phyloP scores from a whole-genome alignment of 805 yeast genomes.

The Candida nanaspora region DNA sequence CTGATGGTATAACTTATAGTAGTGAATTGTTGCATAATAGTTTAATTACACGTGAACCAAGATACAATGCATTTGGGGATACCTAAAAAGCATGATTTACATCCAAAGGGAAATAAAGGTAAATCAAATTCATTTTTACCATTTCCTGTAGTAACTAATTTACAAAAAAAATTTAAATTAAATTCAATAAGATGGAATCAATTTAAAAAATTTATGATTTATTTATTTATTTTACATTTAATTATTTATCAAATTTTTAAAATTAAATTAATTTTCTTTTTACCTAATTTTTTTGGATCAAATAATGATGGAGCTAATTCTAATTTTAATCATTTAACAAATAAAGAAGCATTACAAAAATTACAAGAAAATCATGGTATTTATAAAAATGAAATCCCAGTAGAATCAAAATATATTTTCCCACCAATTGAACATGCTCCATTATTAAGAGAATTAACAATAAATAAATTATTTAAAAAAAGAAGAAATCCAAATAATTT shows the following conservation, averaged over 20 bases:
- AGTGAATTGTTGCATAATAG: too few species aligned
- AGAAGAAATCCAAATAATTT: constrained; percentile 35
- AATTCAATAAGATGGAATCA: too few species aligned
- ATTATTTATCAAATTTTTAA: constrained; percentile 27
- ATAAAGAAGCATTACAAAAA: constrained; percentile 13
- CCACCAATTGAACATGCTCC: constrained; percentile 75
- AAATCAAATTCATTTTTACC: constrained; percentile 13
- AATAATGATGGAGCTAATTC: neutral
- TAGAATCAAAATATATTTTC: constrained; percentile 49
- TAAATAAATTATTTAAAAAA: constrained; percentile 42
- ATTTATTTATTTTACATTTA: constrained; percentile 3
- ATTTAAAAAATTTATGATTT: constrained; percentile 1
- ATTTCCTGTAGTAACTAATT: constrained; percentile 10
- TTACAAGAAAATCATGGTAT: constrained; percentile 32
- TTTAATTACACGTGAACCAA: too few species aligned
- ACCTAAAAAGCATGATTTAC: constrained; percentile 18
- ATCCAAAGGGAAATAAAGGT: constrained; percentile 11
- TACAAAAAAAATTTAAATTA: constrained; percentile 6
- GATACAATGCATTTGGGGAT: constrained; percentile 18
- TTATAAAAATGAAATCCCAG: constrained; percentile 36
- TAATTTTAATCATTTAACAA: constrained; percentile 17
- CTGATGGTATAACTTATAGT: too few species aligned
- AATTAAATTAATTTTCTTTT: constrained; percentile 1
- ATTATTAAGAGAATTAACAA: constrained; percentile 47
- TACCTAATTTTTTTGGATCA: neutral